Evolutionary conservation across 305 asterid species (phyloP), one percentile per base, ranked within the genome.

Genomic region (Fraxinus platypoda): DNA sequence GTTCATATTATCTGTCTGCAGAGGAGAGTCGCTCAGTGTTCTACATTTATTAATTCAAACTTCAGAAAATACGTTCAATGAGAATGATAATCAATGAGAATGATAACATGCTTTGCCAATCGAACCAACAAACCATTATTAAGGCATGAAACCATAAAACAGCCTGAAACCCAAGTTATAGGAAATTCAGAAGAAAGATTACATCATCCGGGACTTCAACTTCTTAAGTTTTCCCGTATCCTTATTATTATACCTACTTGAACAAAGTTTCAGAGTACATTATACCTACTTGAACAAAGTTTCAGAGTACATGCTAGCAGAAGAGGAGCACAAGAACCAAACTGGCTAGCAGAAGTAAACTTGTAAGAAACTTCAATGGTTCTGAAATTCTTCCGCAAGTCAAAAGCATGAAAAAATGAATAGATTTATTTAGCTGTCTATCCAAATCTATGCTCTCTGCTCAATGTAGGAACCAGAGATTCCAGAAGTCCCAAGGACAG

Each of bases 401-500:
- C 66, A 31, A 75, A 74, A 78, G 77, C 78, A 57, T n/a, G 57
- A 76, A 76, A 43, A 76, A 71, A 25, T 64, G 9, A 52, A 81
- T 66, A 34, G 21, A 70, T 82, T 59, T 35, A 68, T 13, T 41
- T 57, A 41, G 66, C 83, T 1, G 76, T 71, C 80, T 74, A 80
- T 78, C 76, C 78, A 85, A 43, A 13, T 75, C 87, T 83, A 94
- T 64, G 97, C 93, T 85, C 99, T 92, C 83, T 94, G 91, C 94
- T 94, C 99, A 75, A 95, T 93, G 66, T 94, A 95, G 68, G 99
- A 94, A 83, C 99, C 99, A 74, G 97, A 92, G 37, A 95, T 91
- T 80, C 98, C 98, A 82, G 98, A 95, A 73, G 99, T 95, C 84
- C 97, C 99, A 3, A 94, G 97, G 82, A 94, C 97, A 0, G 96